Conservation (phyloP, 2,329 filamentous ascomycete species). For the Fusarium goolgardi region DNA sequence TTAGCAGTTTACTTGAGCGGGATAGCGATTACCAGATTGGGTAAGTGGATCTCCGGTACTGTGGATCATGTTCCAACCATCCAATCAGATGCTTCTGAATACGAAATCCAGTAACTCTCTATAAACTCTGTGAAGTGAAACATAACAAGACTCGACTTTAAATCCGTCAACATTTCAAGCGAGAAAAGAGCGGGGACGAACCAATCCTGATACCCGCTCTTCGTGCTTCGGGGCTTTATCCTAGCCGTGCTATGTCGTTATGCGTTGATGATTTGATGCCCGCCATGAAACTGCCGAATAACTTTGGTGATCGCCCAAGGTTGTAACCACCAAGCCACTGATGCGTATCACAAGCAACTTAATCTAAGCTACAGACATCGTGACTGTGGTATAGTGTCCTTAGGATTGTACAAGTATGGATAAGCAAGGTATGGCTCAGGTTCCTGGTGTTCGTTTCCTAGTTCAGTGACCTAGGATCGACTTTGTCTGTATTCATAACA, state of each 20-base stretch:
- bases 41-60: constrained; percentile 14
- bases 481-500: too few species aligned
- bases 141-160: not conserved
- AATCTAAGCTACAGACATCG: not conserved
- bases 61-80: accelerated
- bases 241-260: accelerated
- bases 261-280: not conserved
- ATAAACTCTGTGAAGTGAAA: not conserved
- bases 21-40: constrained; percentile 16
- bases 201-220: too few species aligned
- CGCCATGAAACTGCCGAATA: not conserved
- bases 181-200: not conserved
- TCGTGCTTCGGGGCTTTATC: not conserved
- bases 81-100: constrained; percentile 26
- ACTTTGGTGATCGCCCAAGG: too few species aligned
- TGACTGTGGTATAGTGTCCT: not conserved
- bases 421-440: accelerated
- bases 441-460: not conserved
- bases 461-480: accelerated
- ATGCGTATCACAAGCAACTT: not conserved
- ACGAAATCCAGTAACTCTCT: constrained; percentile 21
- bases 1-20: not conserved
- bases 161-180: not conserved
- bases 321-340: not conserved
- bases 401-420: accelerated